Conservation (phyloP, 148 eudicot species). For the Pouteria glomerata region DNA sequence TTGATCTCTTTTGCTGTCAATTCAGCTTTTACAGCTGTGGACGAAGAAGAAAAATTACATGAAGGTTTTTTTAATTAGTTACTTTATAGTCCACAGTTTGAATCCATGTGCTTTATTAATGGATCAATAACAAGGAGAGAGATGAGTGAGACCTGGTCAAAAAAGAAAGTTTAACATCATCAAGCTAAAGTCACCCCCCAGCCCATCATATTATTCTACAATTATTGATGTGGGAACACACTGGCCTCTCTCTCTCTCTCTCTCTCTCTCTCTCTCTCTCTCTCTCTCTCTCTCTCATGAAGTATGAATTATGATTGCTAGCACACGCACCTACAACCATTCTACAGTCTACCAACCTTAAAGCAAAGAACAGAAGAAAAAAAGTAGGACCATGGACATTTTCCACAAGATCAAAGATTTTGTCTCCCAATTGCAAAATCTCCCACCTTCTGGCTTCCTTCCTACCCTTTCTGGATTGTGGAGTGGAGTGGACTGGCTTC, state of each 20-base stretch:
- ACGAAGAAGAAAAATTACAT: slow-evolving; percentile 10
- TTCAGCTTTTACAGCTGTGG: slow-evolving; percentile 44
- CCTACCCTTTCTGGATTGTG: neutral
- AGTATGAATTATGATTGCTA: slow-evolving; percentile 15
- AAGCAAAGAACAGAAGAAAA: slow-evolving; percentile 25
- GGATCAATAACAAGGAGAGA: neutral
- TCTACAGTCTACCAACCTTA: neutral
- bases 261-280: too few relatives aligned
- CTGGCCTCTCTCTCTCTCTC: too few relatives aligned
- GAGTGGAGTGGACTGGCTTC: too few relatives aligned
- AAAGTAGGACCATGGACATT: slow-evolving; percentile 14
- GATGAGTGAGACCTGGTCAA: neutral
- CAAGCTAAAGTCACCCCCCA: slow-evolving; percentile 6
- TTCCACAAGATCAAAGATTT: slow-evolving; percentile 29
- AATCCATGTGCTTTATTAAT: neutral
- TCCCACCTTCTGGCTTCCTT: slow-evolving; percentile 11
- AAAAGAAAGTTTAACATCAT: slow-evolving; percentile 7
- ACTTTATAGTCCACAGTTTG: neutral
- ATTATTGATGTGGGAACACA: slow-evolving; percentile 26
- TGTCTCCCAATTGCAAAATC: slow-evolving; percentile 24
- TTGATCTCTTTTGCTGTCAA: slow-evolving; percentile 22
- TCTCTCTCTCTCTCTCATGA: neutral
- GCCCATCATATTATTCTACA: slow-evolving; percentile 21
- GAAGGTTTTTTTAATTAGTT: neutral
- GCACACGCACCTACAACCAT: slow-evolving; percentile 13